These are phyloP conservation scores for Acacia confusa DNA, from an alignment of 306 rosid species.

Conservation along the genomic window DNA sequence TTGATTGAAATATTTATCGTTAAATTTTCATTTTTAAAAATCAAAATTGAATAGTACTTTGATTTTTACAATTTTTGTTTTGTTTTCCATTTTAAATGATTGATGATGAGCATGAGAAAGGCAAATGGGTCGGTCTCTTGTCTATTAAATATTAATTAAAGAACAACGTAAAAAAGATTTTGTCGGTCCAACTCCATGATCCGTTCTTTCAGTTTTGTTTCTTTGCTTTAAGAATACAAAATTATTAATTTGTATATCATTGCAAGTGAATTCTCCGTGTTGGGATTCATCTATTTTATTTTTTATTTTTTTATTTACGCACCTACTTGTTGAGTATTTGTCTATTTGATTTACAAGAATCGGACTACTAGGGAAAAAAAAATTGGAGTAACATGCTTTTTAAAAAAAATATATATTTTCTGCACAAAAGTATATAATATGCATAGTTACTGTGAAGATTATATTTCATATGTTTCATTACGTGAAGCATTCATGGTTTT, in stretches of 20 bases:
- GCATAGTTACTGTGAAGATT: neutral
- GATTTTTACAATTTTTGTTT: neutral
- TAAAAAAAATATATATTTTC: neutral
- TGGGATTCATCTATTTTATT: neutral
- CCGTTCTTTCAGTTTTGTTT: neutral
- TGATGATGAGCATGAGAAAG: neutral
- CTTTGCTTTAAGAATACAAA: neutral
- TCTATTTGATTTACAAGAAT: too few relatives aligned
- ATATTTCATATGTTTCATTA: neutral
- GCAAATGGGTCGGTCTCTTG: constrained; percentile 36
- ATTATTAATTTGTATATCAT: neutral
- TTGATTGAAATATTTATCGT: neutral
- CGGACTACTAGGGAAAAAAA: neutral
- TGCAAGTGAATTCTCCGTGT: neutral
- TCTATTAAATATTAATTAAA: constrained; percentile 1
- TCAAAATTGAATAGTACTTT: neutral
- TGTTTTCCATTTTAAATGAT: neutral
- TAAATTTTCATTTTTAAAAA: neutral
- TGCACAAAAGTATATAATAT: neutral
- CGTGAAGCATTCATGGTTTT: neutral
- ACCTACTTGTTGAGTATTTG: too few relatives aligned
- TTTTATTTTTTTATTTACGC: too few relatives aligned
- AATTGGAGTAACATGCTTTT: neutral
- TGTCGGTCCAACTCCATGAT: constrained; percentile 34
- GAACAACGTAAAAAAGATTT: constrained; percentile 11